Base-by-base conservation (phyloP, 2,329 filamentous ascomycete species). In the Alternaria alternata region DNA sequence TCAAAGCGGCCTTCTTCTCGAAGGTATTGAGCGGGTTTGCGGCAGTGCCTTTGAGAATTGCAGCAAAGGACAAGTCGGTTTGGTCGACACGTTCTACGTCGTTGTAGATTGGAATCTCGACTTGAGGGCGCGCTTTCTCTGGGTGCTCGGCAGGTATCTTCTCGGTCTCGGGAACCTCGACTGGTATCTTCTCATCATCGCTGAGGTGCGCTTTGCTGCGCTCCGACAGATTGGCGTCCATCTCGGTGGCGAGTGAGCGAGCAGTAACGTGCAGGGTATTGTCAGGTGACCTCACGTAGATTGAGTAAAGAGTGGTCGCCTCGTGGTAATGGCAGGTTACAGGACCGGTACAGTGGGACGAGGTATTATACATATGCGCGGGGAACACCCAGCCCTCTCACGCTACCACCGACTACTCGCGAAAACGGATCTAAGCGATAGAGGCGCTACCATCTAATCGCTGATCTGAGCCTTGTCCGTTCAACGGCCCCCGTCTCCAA, bases 1-100 rank as follows among this genome's bases (percentile, higher is more conserved):
- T 68, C 9, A 73, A 69, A 5, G 71, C 70, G n/a, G 71, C 71
- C 39, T 74, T 74, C 54, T 74, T 73, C 48, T 74, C 70, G 14
- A 73, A 72, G 3, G 67, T 70, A 32, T 61, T 73, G 32, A 73
- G 63, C 4, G 70, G 71, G 41, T 67, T 66, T 5, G 70, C 67
- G 4, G 70, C 70, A 4, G 69, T 73, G 24, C 71, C 71, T 51
- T 60, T 70, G 22, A 74, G 65, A 16, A 74, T 73, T 4, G 71
- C 68, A 22, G 57, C 61, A 18, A 74, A 66, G 5, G 70, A 70
- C 14, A 74, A 57, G 22, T 73, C 63, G 8, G 69, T 65, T 16
- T 63, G 61, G 7, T 69, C 68, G 22, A 64, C 69, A 34, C 62
- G 57, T 49, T 73, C 71, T 3, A 74, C 30, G n/a, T 72, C 64